These are phyloP conservation scores for Yamadazyma diddensiae DNA, from an alignment of 1,139 yeast genomes.

Conservation along the genomic window DNA sequence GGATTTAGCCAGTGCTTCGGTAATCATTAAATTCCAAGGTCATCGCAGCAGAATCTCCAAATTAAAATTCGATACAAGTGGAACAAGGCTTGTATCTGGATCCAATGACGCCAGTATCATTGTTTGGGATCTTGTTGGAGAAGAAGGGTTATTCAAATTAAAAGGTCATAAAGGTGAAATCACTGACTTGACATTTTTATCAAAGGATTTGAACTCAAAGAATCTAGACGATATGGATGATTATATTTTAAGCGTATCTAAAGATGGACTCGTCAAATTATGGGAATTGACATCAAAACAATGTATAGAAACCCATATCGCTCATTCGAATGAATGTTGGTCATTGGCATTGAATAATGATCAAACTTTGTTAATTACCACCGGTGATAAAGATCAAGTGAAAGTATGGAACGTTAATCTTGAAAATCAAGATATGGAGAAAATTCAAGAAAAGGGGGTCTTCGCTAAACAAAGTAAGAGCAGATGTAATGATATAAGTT, in stretches of 20 bases:
- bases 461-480: constrained; percentile 79
- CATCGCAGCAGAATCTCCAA: constrained; percentile 75
- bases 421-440: constrained; percentile 46
- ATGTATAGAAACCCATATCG: constrained; percentile 91
- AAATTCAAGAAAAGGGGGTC: constrained; percentile 59
- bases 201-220: constrained; percentile 23
- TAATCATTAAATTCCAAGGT: constrained; percentile 79
- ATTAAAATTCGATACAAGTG: constrained; percentile 70
- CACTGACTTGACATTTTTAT: constrained; percentile 61
- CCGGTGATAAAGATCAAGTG: constrained; percentile 78
- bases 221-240: constrained; percentile 57
- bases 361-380: constrained; percentile 54
- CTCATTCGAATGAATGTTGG: constrained; percentile 95
- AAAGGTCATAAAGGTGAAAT: constrained; percentile 89
- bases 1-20: constrained; percentile 80
- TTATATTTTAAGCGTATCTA: constrained; percentile 73
- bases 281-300: constrained; percentile 93
- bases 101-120: constrained; percentile 81
- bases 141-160: constrained; percentile 80
- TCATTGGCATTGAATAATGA: constrained; percentile 50
- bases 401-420: constrained; percentile 78
- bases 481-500: constrained; percentile 63
- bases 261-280: constrained; percentile 85
- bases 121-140: constrained; percentile 94
- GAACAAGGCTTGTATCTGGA: constrained; percentile 85